Base-by-base conservation (phyloP, 768 basidiomycete species). In the Pholiota molesta region DNA sequence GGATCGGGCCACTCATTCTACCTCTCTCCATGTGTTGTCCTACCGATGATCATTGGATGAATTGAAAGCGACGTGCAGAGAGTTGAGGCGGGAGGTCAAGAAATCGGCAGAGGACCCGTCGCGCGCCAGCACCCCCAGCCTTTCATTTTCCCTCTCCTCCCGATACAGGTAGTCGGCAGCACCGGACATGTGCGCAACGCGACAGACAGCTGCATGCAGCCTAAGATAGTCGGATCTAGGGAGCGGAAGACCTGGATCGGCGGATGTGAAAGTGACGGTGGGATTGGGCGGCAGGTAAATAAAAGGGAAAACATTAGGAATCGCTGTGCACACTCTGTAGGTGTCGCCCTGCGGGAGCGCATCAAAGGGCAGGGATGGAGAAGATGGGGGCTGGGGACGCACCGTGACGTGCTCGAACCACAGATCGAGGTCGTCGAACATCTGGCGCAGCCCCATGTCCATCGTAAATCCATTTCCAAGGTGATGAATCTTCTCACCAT, bases 141-240 rank as follows among this genome's bases (percentile, higher is more conserved):
- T 16, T 6, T n/a, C 40, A n/a, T 1, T 42, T 4, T 42, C 11
- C 40, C 13, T 42, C 3, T 42, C 26, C 21, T 47, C 42, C 29
- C 16, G 16, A 47, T 59, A 31, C 14, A 59, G 13, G 49, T 51
- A 62, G 39, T 31, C 17, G 21, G 62, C 56, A 54, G 57, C 29
- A 11, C 40, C 40, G 14, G 40, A 42, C 40, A 42, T 14, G 4
- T n/a, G 16, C 1, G 40, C n/a, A 42, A 63, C 53, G 16, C 52
- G 57, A 49, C 62, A 59, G 17, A 63, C 31, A 13, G 57, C 52
- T 28, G 62, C 57, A 51, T 63, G 62, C 9, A 63, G 45, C 53
- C 44, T 59, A 35, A 63, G 62, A 28, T 55, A 63, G 40, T 29
- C 45, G 23, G 58, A 39, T 8, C 55, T 29, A 19, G 52, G 57